Base-by-base conservation (phyloP, 805 yeast species). In the Zygosaccharomyces siamensis region DNA sequence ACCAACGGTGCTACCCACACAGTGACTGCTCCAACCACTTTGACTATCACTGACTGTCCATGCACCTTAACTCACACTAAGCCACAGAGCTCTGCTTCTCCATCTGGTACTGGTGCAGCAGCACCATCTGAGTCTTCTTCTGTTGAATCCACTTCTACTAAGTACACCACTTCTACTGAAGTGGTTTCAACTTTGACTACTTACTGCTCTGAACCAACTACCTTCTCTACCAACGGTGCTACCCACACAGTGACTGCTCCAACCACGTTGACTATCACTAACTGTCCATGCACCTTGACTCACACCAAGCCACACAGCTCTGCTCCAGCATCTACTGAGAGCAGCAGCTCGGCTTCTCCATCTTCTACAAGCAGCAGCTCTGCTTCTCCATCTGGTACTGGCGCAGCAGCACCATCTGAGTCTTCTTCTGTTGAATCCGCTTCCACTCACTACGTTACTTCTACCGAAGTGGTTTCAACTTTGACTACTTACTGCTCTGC, bases 31-130 rank as follows among this genome's bases (percentile, higher is more conserved):
- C 82, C 92, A 53, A 85, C 92, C 68, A 86, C 95, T 59, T 71
- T 88, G 62, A 86, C 93, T 69, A 77, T 86, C 79, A 84, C 95
- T 63, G 84, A 87, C 77, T 82, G 86, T 72, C 90, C 90, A 67
- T 87, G 95, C 77, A 85, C 92, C 65, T 31, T 51, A 41, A 51
- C 48, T 16, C 30, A 47, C 39, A 41, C 60, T 21, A 53, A 42
- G 52, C 46, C 59, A 48, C 44, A 47, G 30, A 37, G 51, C 35
- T 55, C 36, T 14, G 14, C 36, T n/a, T 14, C 20, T n/a, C 36
- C 36, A 32, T 32, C 36, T 14, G 36, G 36, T 32, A 32, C 36
- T 7, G 21, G 36, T n/a, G 36, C 21, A 11, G 36, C 36, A 14
- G 20, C 36, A 12, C 16, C 36, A 8, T 16, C 35, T 18, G 14